Evolutionary conservation across 2,329 filamentous ascomycete genomes (phyloP), one percentile per base, ranked within the genome.

Genomic region (Alternaria arbusti): DNA sequence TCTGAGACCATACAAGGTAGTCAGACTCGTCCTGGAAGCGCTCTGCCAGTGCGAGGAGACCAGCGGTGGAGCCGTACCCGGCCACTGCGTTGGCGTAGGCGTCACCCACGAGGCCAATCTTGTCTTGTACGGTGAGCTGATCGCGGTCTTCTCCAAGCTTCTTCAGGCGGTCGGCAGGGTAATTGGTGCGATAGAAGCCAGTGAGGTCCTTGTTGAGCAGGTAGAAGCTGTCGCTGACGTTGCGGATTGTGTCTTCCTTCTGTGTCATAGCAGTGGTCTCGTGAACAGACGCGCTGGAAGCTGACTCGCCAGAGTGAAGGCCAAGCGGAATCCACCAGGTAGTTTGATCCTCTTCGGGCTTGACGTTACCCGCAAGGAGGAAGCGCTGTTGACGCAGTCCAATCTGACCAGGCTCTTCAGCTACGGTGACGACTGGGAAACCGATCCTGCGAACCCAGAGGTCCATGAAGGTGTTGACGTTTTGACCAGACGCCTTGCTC

Each of bases 391-490:
- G 96, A 77, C 90, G 90, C 64, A 98, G 83, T 46, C 88, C 89
- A 73, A 98, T 91, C 78, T 95, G 90, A 15, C 91, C 91, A 61
- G 90, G 88, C 78, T 95, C 89, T 81, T 98, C 96, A 22, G 90
- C 86, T 15, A 98, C 88, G 3, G 92, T 96, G 20, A 99, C 82
- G 13, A 98, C 90, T 0, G 96, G 96, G 81, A 97, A 97, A 2
- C 96, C 96, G 70, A 98, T 96, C 83, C 95, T 96, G 72, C 91
- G 89, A 76, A 98, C 97, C 96, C 96, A 99, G 17, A 91, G 90
- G 69, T 93, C 87, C 94, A 99, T 99, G 76, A 98, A 91, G 52
- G 86, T 85, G 69, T 90, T 90, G 36, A 99, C 91, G 75, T 98
- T 92, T 78, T 93, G 89, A 32, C 93, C 93, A 9, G 95, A 97